A percentile compares a stretch with the other conserved stretches of the same genome.
phyloP scores from a whole-genome alignment of 2,329 filamentous ascomycete species.

The Botrytis byssoidea region DNA sequence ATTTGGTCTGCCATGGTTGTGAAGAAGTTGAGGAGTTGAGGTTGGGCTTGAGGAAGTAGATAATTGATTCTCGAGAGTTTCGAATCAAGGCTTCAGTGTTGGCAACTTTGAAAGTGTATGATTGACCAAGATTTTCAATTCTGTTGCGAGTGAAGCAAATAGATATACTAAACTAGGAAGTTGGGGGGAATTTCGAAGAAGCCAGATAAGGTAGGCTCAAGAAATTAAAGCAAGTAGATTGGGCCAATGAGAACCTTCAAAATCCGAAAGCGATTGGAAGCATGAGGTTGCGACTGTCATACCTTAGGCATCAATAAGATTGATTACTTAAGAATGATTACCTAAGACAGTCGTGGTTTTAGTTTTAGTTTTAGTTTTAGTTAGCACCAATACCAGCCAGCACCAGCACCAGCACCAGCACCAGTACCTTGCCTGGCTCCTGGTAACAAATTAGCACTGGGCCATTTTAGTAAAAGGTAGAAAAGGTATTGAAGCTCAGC shows the following conservation, averaged over 20 bases:
- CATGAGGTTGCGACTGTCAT: no score
- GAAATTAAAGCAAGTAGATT: background rate
- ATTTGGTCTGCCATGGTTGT: slow-evolving; percentile 53
- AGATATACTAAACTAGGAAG: no score
- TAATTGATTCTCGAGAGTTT: background rate
- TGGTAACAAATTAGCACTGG: background rate
- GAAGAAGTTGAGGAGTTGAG: slow-evolving; percentile 11
- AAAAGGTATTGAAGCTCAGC: background rate
- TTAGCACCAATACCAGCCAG: no score
- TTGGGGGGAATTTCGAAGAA: background rate
- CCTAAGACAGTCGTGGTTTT: background rate
- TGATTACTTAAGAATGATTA: background rate
- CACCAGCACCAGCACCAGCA: no score
- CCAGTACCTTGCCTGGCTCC: background rate
- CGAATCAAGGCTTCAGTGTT: background rate
- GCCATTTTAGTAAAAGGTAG: background rate
- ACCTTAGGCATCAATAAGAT: background rate
- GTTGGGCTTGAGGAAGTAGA: background rate
- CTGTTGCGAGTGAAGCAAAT: background rate
- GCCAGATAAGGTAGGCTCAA: slow-evolving; percentile 15
- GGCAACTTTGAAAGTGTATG: background rate
- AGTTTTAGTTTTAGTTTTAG: no score
- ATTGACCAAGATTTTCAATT: background rate
- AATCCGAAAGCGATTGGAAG: background rate
- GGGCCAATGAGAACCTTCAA: background rate